Conservation (phyloP, 202 grass and related monocot genomes). For the Setaria italica region DNA sequence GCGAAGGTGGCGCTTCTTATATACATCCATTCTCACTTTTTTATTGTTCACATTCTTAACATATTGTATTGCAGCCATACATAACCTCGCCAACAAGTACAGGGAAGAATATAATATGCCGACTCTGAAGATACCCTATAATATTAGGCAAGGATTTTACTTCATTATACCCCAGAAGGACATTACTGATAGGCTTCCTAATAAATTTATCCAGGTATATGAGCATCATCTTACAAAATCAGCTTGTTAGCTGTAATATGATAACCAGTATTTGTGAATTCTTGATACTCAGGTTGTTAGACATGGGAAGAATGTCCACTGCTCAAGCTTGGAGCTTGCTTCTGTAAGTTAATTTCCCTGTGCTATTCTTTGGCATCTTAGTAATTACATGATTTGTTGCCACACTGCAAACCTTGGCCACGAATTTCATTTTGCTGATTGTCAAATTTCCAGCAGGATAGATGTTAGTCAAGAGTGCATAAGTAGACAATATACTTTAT, state of each 20-base stretch:
- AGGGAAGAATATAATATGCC: slow-evolving; percentile 85
- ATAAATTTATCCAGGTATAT: slow-evolving; percentile 92
- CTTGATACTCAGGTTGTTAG: slow-evolving; percentile 72
- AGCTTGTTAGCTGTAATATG: slow-evolving; percentile 45
- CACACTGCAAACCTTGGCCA: slow-evolving; percentile 22
- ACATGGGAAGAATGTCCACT: slow-evolving; percentile 94
- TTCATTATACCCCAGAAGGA: slow-evolving; percentile 92
- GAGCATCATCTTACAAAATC: slow-evolving; percentile 43
- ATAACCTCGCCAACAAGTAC: slow-evolving; percentile 85
- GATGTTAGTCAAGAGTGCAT: slow-evolving; percentile 21
- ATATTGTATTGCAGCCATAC: slow-evolving; percentile 65
- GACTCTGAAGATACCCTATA: slow-evolving; percentile 92
- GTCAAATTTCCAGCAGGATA: slow-evolving; percentile 28
- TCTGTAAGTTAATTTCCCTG: slow-evolving; percentile 71
- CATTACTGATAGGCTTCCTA: slow-evolving; percentile 78
- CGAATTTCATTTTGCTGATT: background rate
- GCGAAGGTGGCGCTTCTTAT: slow-evolving; percentile 71
- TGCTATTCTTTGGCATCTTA: slow-evolving; percentile 20
- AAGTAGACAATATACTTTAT: slow-evolving; percentile 12
- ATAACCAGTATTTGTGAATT: slow-evolving; percentile 39
- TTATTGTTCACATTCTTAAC: slow-evolving; percentile 12
- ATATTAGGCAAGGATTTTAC: slow-evolving; percentile 90
- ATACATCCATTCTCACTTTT: slow-evolving; percentile 31
- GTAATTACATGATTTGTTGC: slow-evolving; percentile 26
- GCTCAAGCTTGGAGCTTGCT: slow-evolving; percentile 97